phyloP scores from a whole-genome alignment of 805 yeast species.

The Cyberlindnera japonica region DNA sequence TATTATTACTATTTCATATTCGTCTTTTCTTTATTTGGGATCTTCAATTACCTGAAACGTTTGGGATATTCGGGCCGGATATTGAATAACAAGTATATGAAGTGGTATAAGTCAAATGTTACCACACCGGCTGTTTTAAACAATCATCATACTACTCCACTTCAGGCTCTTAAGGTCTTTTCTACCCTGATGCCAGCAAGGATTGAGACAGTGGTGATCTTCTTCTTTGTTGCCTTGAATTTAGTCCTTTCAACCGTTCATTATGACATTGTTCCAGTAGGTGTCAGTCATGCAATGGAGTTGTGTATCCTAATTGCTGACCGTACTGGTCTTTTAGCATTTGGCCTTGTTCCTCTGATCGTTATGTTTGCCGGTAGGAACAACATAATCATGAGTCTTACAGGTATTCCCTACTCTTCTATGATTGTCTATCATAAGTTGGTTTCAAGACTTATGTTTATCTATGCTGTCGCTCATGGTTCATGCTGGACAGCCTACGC shows the following conservation, averaged over 20 bases:
- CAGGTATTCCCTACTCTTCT: conserved; percentile 61
- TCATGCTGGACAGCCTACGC: conserved; percentile 17
- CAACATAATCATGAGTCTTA: conserved; percentile 53
- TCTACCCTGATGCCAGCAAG: conserved; percentile 23
- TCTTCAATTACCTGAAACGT: conserved; percentile 29
- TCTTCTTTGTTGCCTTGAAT: conserved; percentile 31
- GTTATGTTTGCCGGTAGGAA: conserved; percentile 68
- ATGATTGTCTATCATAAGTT: conserved; percentile 66
- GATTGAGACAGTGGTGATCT: conserved; percentile 28
- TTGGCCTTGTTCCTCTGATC: conserved; percentile 46
- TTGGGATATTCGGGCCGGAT: conserved; percentile 16
- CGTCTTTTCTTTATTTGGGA: conserved; percentile 33
- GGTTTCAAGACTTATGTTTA: conserved; percentile 42
- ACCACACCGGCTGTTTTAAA: conserved; percentile 20
- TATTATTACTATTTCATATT: conserved; percentile 36
- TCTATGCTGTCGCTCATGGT: conserved; percentile 21
- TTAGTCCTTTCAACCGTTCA: conserved; percentile 11
- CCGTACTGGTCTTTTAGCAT: conserved; percentile 23
- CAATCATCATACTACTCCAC: conserved; percentile 14
- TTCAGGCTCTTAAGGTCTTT: conserved; percentile 2
- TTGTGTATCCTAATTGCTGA: too few species aligned
- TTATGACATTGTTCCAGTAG: background rate
- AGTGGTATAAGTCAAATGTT: conserved; percentile 17
- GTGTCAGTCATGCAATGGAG: too few species aligned
- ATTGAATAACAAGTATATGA: conserved; percentile 12